These are phyloP conservation scores for Lotus japonicus DNA, from an alignment of 306 rosid species.

Conservation along the genomic window DNA sequence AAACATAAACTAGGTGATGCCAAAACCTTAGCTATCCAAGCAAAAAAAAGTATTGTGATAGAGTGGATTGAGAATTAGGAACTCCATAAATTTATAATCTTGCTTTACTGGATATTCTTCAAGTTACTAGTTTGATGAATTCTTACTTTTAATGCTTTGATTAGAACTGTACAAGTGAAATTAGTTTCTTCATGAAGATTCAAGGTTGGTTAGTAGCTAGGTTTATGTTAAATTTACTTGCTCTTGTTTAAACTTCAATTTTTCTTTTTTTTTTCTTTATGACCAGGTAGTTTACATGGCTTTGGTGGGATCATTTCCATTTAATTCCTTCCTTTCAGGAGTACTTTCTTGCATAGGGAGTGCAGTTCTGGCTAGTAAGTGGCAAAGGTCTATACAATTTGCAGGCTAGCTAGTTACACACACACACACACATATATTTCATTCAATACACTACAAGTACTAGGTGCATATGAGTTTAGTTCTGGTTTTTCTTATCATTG, in stretches of 20 bases:
- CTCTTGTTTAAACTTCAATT: background rate
- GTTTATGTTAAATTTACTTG: too few relatives aligned
- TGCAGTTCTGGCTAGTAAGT: constrained; percentile 90
- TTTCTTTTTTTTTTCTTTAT: background rate
- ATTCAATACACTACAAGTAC: too few relatives aligned
- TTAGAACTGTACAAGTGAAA: too few relatives aligned
- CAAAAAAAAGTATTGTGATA: too few relatives aligned
- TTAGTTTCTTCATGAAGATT: too few relatives aligned
- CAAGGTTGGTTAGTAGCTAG: too few relatives aligned
- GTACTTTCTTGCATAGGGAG: constrained; percentile 83
- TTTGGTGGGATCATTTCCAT: constrained; percentile 81
- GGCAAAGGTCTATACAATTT: background rate
- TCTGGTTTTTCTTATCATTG: constrained; percentile 17
- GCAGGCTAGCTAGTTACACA: background rate
- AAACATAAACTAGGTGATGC: too few relatives aligned
- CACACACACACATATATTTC: background rate
- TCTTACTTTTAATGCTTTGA: too few relatives aligned
- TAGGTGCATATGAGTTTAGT: background rate
- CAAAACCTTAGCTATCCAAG: too few relatives aligned
- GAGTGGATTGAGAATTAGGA: too few relatives aligned
- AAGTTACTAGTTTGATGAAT: too few relatives aligned
- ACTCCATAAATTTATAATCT: background rate
- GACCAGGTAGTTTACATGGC: constrained; percentile 79
- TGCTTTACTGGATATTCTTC: too few relatives aligned
- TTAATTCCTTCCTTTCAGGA: constrained; percentile 84